phyloP scores from a whole-genome alignment of 2,329 filamentous ascomycete species.

The Nothophaeocryptopus gaeumannii region DNA sequence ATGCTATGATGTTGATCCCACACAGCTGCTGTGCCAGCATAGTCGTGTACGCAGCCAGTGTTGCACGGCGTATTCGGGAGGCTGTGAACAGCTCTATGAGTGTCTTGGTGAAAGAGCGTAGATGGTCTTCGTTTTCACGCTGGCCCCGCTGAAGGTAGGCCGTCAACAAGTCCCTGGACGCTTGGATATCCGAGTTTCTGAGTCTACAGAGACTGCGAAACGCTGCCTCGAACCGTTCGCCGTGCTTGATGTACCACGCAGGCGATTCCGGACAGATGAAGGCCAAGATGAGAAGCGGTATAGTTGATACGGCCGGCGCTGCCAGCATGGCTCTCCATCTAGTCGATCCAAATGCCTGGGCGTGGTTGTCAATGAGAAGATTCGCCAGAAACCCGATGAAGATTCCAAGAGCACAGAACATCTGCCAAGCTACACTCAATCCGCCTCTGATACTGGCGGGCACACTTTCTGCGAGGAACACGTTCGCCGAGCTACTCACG shows the following conservation, averaged over 20 bases:
- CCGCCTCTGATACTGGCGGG: constrained; percentile 45
- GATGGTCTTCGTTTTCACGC: constrained; percentile 35
- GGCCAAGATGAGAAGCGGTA: constrained; percentile 53
- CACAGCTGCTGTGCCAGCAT: constrained; percentile 37
- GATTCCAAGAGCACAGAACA: constrained; percentile 58
- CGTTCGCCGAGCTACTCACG: constrained; percentile 44
- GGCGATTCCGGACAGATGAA: constrained; percentile 49
- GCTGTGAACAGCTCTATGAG: constrained; percentile 39
- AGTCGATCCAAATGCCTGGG: constrained; percentile 54
- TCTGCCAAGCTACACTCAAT: constrained; percentile 35
- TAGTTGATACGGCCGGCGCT: constrained; percentile 63
- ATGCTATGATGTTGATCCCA: constrained; percentile 33
- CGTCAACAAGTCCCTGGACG: constrained; percentile 36
- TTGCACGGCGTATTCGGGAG: constrained; percentile 46
- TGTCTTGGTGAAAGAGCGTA: constrained; percentile 37
- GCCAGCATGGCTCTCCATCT: constrained; percentile 62
- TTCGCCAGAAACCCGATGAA: constrained; percentile 64
- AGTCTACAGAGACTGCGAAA: constrained; percentile 47
- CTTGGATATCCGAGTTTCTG: constrained; percentile 28
- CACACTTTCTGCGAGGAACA: constrained; percentile 43
- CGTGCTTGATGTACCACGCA: constrained; percentile 29
- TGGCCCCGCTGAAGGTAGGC: constrained; percentile 11
- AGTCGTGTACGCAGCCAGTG: constrained; percentile 29
- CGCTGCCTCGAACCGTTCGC: constrained; percentile 23
- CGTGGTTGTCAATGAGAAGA: constrained; percentile 38